phyloP scores from a whole-genome alignment of 371 early-diverging fungal genomes.

The Polyrhizophydium stewartii region DNA sequence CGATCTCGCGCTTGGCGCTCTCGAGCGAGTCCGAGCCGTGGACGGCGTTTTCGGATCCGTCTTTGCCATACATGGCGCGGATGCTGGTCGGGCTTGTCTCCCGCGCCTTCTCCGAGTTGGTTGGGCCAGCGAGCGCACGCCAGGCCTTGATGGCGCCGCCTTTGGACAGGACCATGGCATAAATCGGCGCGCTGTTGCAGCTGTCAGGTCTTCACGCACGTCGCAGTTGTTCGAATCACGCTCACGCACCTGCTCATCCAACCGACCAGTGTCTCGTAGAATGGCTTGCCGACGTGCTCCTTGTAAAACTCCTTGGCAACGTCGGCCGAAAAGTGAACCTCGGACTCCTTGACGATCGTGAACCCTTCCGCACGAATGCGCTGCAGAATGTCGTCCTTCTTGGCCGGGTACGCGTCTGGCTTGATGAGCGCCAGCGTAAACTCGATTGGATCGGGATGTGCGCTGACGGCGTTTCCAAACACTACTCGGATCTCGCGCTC shows the following conservation, averaged over 20 bases:
- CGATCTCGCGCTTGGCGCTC: constrained; percentile 68
- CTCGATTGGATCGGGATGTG: constrained; percentile 22
- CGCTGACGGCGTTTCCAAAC: constrained; percentile 27
- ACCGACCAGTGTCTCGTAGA: constrained; percentile 57
- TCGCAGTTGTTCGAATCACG: not conserved
- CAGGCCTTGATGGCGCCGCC: constrained; percentile 62
- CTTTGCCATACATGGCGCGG: constrained; percentile 57
- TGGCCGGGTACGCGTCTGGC: constrained; percentile 53
- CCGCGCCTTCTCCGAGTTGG: constrained; percentile 64
- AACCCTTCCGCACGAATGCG: constrained; percentile 55
- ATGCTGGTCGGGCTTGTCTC: constrained; percentile 50
- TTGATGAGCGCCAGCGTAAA: constrained; percentile 61
- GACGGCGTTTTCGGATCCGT: constrained; percentile 66
- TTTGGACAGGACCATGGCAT: constrained; percentile 64
- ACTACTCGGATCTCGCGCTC: constrained; percentile 63
- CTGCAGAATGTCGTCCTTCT: constrained; percentile 55
- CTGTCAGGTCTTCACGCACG: not conserved
- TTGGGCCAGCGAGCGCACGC: constrained; percentile 71
- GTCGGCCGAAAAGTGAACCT: constrained; percentile 48
- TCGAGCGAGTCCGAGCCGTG: constrained; percentile 72
- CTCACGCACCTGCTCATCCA: constrained; percentile 66
- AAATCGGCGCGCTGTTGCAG: constrained; percentile 54
- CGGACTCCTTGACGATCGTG: constrained; percentile 51
- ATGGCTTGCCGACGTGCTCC: constrained; percentile 65
- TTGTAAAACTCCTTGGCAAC: constrained; percentile 60